Evolutionary conservation across 805 yeast genomes (phyloP), one percentile per base, ranked within the genome.

Genomic region (Vanderwaltozyma tropicalis): DNA sequence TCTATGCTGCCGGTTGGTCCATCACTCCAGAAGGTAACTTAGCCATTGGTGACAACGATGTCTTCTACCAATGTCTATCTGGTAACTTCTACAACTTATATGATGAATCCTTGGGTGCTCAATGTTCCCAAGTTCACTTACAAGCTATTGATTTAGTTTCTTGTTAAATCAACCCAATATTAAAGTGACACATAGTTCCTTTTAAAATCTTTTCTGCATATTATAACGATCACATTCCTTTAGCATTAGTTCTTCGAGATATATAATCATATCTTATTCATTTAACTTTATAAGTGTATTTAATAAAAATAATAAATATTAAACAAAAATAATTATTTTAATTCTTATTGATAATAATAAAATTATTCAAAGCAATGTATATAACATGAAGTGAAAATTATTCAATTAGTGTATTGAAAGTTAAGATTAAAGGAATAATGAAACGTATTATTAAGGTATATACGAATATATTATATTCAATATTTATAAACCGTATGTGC

Each of bases 71-170:
- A 65, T 81, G 89, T 67, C 55, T 72, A 48, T 78, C 86, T 28
- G 89, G 89, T 50, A 67, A 67, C 53, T 81, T 81, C 72, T 80
- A 78, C 78, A 81, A 81, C 71, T 66, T 81, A 62, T 81, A 81
- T 63, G 84, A 79, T 58, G 64, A 75, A 59, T 59, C 66, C 47
- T 58, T 77, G 38, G 85, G 78, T 41, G 61, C 55, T 21, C 83
- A 78, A 54, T 80, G 88, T 70, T 55, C 63, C 39, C 68, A 78
- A 41, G 81, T 81, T 51, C 63, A 75, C 56, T 69, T 81, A 52
- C 66, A 66, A 44, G 66, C 77, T 47, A 74, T 78, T 45, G 75
- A 73, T 52, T 67, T 78, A 49, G 68, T 76, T 44, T 49, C 59
- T 32, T 79, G 87, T 66, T 68, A 64, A 52, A 28, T 20, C 19